phyloP scores from a whole-genome alignment of 306 rosid genomes.

The Prunus fruticosa region DNA sequence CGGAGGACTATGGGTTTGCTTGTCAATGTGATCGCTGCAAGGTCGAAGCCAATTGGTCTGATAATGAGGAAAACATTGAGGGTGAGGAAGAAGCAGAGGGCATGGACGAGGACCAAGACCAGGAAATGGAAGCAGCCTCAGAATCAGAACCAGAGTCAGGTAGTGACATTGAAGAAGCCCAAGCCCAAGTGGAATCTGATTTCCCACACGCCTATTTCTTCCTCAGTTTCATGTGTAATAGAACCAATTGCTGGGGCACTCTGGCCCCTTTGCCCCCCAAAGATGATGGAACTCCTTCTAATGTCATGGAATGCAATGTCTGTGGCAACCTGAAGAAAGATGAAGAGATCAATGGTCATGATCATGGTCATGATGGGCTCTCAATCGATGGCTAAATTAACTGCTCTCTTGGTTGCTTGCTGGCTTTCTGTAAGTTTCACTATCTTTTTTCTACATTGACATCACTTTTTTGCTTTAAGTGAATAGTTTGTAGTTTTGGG shows the following conservation, averaged over 20 bases:
- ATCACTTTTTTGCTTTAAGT: not conserved
- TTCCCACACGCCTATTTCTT: constrained; percentile 88
- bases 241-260: constrained; percentile 68
- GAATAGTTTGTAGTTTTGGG: not conserved
- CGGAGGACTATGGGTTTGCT: constrained; percentile 73
- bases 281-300: constrained; percentile 33
- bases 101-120: constrained; percentile 27
- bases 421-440: constrained; percentile 26
- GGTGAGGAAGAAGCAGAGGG: constrained; percentile 39
- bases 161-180: constrained; percentile 6
- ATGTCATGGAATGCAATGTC: constrained; percentile 69
- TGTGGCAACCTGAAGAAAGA: constrained; percentile 56
- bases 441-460: not conserved
- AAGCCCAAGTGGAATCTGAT: constrained; percentile 37
- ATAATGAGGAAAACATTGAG: constrained; percentile 40
- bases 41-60: constrained; percentile 73
- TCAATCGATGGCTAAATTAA: constrained; percentile 41
- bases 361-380: constrained; percentile 34
- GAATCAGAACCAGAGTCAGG: not conserved
- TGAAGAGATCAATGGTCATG: constrained; percentile 21
- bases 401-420: not conserved
- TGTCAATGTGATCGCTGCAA: constrained; percentile 79
- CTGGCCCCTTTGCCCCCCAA: constrained; percentile 65
- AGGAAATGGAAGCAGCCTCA: constrained; percentile 18
- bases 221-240: constrained; percentile 61